Evolutionary conservation across 148 eudicot species (phyloP), one percentile per base, ranked within the genome.

Genomic region (Fagopyrum homotropicum): DNA sequence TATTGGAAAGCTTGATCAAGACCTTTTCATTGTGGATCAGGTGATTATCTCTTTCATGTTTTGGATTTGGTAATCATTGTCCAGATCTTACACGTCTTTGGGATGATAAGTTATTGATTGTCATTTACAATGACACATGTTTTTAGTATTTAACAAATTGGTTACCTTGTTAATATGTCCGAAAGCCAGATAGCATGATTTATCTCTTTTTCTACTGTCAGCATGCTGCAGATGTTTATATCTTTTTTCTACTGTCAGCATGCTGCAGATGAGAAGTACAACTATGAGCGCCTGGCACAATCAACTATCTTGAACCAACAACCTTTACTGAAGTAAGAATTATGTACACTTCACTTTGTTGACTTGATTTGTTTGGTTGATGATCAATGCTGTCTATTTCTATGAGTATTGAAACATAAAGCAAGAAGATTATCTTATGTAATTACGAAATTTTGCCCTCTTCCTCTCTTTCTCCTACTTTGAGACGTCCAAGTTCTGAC

Each of bases 241-340:
- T 26, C 4, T 77, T 54, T 77, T 76, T 64, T 72, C 73, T 54
- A 46, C 64, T 72, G 8, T 74, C 86, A 94, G 98, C 98, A 94
- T 90, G 98, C 98, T 77, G 98, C 98, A 77, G 98, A 94, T 83
- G 98, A 94, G 84, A 94, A 94, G 80, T 94, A 88, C 84, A 94
- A 94, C 83, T 94, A 83, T 79, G 98, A 94, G 84, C 90, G 83
- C 46, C 85, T 94, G 68, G 84, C 97, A 22, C 89, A 85, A 76
- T 82, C 89, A 48, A 94, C 98, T 54, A 76, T 88, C 78, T 76
- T 94, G 83, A 94, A 91, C 83, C 96, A 90, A 82, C 98, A 94
- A 80, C 97, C 98, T 72, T 89, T 94, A 81, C 90, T 94, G 73
- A 76, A 91, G 97, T 94, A 66, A 19, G 64, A 59, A 66, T 7